Evolutionary conservation across 2,329 filamentous ascomycete species (phyloP).

Genomic region (Beauveria australis): DNA sequence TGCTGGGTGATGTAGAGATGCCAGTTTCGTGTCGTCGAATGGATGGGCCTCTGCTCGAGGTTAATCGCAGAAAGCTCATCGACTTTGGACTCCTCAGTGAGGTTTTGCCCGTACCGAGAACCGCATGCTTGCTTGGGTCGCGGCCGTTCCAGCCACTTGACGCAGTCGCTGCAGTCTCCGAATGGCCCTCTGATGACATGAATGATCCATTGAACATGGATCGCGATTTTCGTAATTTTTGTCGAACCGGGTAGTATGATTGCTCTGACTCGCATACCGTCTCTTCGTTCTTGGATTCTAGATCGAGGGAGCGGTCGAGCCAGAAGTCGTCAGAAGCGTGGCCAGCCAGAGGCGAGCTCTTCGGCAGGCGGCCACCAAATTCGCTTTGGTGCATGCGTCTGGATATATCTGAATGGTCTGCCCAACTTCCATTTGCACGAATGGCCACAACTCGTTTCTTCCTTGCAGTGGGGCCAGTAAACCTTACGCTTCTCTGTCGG

Average conservation of each 20-base stretch:
- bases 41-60: neutral
- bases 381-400: neutral
- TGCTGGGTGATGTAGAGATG: constrained; percentile 3
- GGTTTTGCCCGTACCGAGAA: neutral
- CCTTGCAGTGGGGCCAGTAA: constrained; percentile 29
- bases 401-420: neutral
- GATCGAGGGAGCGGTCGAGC: constrained; percentile 1
- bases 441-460: constrained; percentile 22
- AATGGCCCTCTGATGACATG: constrained; percentile 1
- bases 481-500: constrained; percentile 49
- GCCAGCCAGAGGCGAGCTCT: neutral
- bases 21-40: neutral
- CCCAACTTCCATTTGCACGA: constrained; percentile 19
- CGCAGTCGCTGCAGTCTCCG: neutral
- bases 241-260: neutral
- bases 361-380: neutral
- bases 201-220: constrained; percentile 41
- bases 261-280: neutral
- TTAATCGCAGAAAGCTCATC: constrained; percentile 40
- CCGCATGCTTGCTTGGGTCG: neutral
- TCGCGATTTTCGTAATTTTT: constrained; percentile 36
- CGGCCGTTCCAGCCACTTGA: neutral
- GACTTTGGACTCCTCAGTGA: constrained; percentile 42
- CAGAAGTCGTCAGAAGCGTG: neutral
- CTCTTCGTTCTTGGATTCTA: neutral